Conservation (phyloP, 2,329 filamentous ascomycete genomes). For the Pezicula neosporulosa region DNA sequence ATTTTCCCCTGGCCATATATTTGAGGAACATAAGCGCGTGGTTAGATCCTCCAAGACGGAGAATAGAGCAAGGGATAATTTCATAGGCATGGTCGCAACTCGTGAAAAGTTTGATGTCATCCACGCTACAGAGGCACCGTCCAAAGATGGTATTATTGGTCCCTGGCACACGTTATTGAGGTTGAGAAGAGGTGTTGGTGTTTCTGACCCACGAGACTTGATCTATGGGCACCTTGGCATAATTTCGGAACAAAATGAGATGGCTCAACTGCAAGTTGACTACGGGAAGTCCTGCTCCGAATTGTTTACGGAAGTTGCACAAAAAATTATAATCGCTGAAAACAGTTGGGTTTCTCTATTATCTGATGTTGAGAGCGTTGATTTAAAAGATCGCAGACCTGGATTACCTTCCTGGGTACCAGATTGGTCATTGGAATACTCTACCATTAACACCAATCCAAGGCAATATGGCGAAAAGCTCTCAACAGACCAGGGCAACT, state of each 20-base stretch:
- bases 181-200: conserved; percentile 1
- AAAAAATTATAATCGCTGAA: too few species aligned
- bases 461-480: too few species aligned
- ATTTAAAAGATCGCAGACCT: background rate
- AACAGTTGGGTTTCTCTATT: too few species aligned
- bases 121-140: background rate
- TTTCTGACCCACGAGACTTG: background rate
- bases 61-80: background rate
- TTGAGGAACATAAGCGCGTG: too few species aligned
- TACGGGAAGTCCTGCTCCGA: background rate
- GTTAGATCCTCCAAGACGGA: background rate
- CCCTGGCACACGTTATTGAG: background rate
- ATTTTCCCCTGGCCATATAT: too few species aligned
- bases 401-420: conserved; percentile 2
- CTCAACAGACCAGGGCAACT: too few species aligned
- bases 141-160: background rate
- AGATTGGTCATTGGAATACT: background rate
- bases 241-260: background rate
- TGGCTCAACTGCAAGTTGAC: background rate
- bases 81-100: background rate
- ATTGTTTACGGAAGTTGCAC: too few species aligned
- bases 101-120: background rate
- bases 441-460: too few species aligned
- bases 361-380: too few species aligned
- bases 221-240: background rate